Percentiles rank a stretch among this genome's conserved stretches.
Conservation (phyloP, 1,284 basidiomycete species). For the Moesziomyces sp. region DNA sequence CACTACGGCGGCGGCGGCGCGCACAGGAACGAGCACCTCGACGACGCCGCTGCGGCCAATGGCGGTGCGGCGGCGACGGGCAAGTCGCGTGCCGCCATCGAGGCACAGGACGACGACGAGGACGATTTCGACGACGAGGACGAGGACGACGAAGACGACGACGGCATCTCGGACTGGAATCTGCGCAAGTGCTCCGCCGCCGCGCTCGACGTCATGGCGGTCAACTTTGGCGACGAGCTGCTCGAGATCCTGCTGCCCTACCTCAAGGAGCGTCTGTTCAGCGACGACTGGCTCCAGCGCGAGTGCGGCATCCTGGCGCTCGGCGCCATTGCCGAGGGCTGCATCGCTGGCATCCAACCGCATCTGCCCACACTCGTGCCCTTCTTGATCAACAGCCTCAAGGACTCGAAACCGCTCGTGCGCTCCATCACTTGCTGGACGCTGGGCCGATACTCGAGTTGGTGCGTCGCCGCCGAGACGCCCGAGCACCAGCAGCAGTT, state of each 20-base stretch:
- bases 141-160: conserved; percentile 92
- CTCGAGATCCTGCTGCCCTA: conserved; percentile 88
- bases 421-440: conserved; percentile 99
- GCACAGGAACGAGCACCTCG: conserved; percentile 71
- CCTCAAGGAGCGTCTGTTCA: conserved; percentile 93
- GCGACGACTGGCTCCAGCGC: conserved; percentile 89
- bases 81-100: conserved; percentile 63
- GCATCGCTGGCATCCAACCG: conserved; percentile 93
- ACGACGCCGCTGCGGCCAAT: conserved; percentile 38
- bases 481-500: conserved; percentile 87
- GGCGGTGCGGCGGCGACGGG: conserved; percentile 61
- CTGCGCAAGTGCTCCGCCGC: conserved; percentile 97
- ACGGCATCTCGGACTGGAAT: conserved; percentile 99
- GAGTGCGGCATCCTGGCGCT: conserved; percentile 96
- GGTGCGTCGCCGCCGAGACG: conserved; percentile 83
- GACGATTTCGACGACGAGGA: conserved; percentile 83
- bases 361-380: conserved; percentile 92
- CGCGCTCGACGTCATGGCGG: conserved; percentile 94
- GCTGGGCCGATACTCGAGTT: conserved; percentile 95
- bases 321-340: conserved; percentile 98
- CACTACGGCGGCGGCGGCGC: conserved; percentile 80
- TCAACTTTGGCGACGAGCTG: conserved; percentile 86
- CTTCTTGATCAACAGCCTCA: conserved; percentile 88
- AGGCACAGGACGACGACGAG: conserved; percentile 76
- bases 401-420: conserved; percentile 94